Conservation (phyloP, 2,329 filamentous ascomycete species). For the Metarhizium brunneum region DNA sequence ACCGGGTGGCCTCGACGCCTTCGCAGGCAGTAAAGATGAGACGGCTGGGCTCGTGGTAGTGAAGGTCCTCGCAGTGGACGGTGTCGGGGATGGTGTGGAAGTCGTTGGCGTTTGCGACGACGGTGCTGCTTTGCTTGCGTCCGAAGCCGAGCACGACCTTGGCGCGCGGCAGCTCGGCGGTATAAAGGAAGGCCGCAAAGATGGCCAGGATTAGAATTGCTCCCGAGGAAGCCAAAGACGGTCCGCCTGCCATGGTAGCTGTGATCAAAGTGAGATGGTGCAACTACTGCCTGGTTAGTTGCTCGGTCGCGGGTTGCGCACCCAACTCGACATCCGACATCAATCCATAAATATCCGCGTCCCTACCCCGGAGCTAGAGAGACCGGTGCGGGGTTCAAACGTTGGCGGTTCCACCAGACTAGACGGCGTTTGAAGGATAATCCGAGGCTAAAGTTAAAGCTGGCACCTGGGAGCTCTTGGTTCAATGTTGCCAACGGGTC, state of each 20-base stretch:
- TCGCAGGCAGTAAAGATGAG: slow-evolving; percentile 49
- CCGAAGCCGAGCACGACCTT: slow-evolving; percentile 17
- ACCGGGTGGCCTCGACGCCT: slow-evolving; percentile 29
- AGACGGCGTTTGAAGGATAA: no score
- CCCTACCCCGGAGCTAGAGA: no score
- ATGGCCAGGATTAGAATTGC: background rate
- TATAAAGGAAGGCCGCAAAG: slow-evolving; percentile 4
- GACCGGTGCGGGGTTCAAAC: no score
- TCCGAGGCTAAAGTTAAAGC: no score
- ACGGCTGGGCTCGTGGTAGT: slow-evolving; percentile 39
- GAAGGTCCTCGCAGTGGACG: slow-evolving; percentile 49
- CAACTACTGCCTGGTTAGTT: no score
- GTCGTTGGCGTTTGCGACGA: slow-evolving; percentile 15
- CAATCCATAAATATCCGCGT: no score
- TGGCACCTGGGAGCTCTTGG: no score
- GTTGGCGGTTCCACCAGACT: no score
- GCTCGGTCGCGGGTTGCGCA: no score
- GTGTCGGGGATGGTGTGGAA: slow-evolving; percentile 40
- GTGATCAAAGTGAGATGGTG: background rate
- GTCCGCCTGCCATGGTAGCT: background rate
- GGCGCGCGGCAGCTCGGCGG: slow-evolving; percentile 1
- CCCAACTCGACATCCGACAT: no score
- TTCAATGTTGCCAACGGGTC: no score
- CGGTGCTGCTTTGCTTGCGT: slow-evolving; percentile 13
- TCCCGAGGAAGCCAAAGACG: background rate